Evolutionary conservation across 2,329 filamentous ascomycete species (phyloP), one percentile per base, ranked within the genome.

Genomic region (Mariannaea sp.): DNA sequence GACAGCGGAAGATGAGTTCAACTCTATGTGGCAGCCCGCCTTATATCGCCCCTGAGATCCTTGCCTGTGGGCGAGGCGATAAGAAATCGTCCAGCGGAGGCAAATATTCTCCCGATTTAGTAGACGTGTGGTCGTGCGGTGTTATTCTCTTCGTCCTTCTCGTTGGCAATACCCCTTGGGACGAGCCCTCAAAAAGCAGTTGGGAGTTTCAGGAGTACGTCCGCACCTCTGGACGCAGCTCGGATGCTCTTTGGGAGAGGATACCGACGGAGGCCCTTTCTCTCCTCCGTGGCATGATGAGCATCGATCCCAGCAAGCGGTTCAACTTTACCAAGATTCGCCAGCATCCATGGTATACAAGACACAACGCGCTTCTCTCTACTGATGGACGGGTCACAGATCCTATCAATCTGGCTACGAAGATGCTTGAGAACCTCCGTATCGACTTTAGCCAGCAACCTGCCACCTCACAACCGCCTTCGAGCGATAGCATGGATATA

Each of bases 121-220:
- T 90, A 30, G 94, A 99, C 68, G 87, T 99, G 51, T 99, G 95
- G 95, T 97, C 92, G 13, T 97, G 92, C 65, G 94, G 94, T 27
- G 92, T 99, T 47, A 95, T 99, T n/a, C 79, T 99, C 4, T 99
- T 99, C 68, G 94, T 97, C 29, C 78, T 99, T 4, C 78, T 99
- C 3, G 92, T 96, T 1, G 94, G 94, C 8, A 99, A 99, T 69
- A 99, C 94, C 2, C 94, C 94, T 0, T 99, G 94, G 94, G 94
- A 97, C 67, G 90, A 94, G 68, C 94, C 94, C 0, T 93, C 92
- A 3, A 76, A 82, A 29, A 81, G 85, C 52, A 97, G 91, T 70
- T 96, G 90, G 78, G 94, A 99, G 73, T 99, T 89, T 64, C 84
- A 89, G 64, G 92, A 97, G 71, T 99, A 96, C 69, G 78, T 89